Evolutionary conservation across 2,329 filamentous ascomycete genomes (phyloP).

Genomic region (Biscogniauxia mediterranea): DNA sequence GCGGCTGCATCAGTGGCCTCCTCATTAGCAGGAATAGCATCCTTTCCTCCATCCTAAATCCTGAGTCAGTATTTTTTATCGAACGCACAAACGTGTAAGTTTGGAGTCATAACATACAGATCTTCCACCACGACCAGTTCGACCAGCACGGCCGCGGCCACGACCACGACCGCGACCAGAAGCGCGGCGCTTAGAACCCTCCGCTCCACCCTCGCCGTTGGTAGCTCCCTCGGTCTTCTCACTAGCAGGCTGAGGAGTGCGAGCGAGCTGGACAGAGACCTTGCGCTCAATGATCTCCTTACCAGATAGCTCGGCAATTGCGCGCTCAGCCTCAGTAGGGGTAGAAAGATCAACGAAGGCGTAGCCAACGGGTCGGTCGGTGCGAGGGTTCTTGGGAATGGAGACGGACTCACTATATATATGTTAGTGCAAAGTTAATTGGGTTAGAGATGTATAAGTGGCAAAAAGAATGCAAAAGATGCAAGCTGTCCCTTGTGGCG

Average conservation of each 20-base stretch:
- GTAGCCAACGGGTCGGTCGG: conserved; percentile 96
- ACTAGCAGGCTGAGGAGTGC: conserved; percentile 86
- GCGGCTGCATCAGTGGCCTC: conserved; percentile 48
- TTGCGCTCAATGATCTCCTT: conserved; percentile 98
- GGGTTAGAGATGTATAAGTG: neutral
- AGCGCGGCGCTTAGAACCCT: conserved; percentile 61
- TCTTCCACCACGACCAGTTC: conserved; percentile 61
- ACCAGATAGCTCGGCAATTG: conserved; percentile 91
- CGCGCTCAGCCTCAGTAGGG: conserved; percentile 89
- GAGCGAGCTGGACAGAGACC: conserved; percentile 97
- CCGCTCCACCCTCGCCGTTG: conserved; percentile 73
- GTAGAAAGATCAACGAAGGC: conserved; percentile 98
- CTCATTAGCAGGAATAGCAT: conserved; percentile 44
- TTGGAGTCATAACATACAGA: conserved; percentile 43
- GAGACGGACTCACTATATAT: conserved; percentile 85
- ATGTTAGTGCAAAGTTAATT: conserved; percentile 13
- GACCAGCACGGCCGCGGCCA: conserved; percentile 63
- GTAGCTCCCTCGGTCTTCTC: conserved; percentile 69
- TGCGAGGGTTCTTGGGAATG: conserved; percentile 99
- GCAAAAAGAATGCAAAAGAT: neutral
- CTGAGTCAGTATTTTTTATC: conserved; percentile 16
- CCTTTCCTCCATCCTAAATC: conserved; percentile 44
- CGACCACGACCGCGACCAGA: conserved; percentile 67
- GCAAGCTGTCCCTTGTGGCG: neutral
- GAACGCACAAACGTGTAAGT: neutral